Conservation (phyloP, 176 grass and related monocot genomes). For the Eragrostis nindensis region DNA sequence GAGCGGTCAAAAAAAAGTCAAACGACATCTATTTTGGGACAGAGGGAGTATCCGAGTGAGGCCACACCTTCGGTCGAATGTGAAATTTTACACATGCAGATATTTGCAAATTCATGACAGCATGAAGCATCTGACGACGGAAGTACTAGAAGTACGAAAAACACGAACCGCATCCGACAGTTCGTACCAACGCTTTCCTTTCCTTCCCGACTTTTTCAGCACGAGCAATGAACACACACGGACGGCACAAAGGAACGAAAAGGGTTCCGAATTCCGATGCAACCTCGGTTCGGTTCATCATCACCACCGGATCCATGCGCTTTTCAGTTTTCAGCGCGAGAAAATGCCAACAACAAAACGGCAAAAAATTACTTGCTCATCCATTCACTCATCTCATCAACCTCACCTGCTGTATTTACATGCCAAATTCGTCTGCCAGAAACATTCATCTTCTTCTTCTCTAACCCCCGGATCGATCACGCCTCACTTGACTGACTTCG, state of each 20-base stretch:
- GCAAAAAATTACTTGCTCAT: background rate
- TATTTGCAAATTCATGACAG: too few relatives aligned
- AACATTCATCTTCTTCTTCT: background rate
- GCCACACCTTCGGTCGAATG: too few relatives aligned
- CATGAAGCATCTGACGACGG: too few relatives aligned
- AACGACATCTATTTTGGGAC: too few relatives aligned
- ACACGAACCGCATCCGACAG: too few relatives aligned
- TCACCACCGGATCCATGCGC: background rate
- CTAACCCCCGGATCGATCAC: background rate
- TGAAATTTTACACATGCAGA: too few relatives aligned
- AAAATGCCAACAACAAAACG: background rate
- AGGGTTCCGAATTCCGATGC: constrained; percentile 28
- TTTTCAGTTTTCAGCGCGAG: background rate
- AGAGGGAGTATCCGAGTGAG: too few relatives aligned
- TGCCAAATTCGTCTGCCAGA: background rate
- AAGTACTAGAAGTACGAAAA: too few relatives aligned
- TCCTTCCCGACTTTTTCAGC: background rate
- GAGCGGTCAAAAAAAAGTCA: too few relatives aligned
- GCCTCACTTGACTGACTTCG: background rate
- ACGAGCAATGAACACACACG: background rate
- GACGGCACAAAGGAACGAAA: background rate
- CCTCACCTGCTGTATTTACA: constrained; percentile 46
- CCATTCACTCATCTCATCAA: background rate
- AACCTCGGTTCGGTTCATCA: background rate
- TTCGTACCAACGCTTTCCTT: background rate